Conservation (phyloP, 352 stramenopile species). For the Phytophthora colocasiae region DNA sequence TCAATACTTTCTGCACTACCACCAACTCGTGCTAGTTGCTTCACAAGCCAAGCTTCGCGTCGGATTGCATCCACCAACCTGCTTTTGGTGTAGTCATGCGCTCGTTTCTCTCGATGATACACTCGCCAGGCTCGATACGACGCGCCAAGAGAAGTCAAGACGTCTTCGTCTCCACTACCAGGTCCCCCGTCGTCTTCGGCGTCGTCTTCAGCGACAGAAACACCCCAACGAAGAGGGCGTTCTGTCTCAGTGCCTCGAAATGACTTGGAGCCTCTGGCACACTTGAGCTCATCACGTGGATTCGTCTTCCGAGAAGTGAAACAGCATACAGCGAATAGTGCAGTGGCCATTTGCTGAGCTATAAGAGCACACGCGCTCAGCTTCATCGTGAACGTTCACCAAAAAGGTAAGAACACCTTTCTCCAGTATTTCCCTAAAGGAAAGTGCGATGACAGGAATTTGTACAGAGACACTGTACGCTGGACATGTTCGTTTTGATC, state of each 20-base stretch:
- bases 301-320: constrained; percentile 18
- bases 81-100: constrained; percentile 43
- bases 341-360: constrained; percentile 14
- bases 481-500: no score
- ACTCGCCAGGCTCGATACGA: constrained; percentile 38
- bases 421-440: not conserved
- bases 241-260: constrained; percentile 23
- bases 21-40: constrained; percentile 27
- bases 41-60: constrained; percentile 28
- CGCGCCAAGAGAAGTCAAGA: constrained; percentile 35
- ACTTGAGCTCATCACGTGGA: constrained; percentile 33
- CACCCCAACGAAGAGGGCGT: not conserved
- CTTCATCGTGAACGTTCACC: constrained; percentile 1
- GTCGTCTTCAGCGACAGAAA: not conserved
- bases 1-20: constrained; percentile 30
- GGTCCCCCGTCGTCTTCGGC: constrained; percentile 21
- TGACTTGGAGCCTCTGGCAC: constrained; percentile 7
- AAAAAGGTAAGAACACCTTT: not conserved
- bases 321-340: constrained; percentile 22
- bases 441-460: not conserved
- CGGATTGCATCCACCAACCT: constrained; percentile 31
- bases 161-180: constrained; percentile 44
- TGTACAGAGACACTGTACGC: no score
- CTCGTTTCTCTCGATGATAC: constrained; percentile 41
- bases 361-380: constrained; percentile 13